Base-by-base conservation (phyloP, 2,329 filamentous ascomycete species). In the Aspergillus calidoustus region DNA sequence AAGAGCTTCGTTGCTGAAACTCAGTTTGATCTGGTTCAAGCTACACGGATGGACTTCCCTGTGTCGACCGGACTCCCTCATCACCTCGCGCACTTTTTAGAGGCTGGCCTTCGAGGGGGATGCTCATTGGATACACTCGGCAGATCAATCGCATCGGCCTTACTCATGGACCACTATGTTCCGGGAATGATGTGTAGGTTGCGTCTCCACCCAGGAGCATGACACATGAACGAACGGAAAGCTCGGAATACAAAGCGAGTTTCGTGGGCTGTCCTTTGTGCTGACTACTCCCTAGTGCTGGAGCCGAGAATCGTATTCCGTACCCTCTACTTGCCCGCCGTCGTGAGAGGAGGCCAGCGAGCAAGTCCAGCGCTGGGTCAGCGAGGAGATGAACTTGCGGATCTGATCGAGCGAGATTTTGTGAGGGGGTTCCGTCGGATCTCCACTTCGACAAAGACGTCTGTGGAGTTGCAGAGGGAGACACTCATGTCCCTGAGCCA, bases 101-200 rank as follows among this genome's bases (percentile, higher is more conserved):
- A 60, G n/a, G 23, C 23, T 17, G 53, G 59, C 17, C 30, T 50
- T 7, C 47, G 41, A 50, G 52, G 3, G n/a, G 53, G 47, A 19
- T 60, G 47, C 30, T 56, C 25, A 2, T 9, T 60, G 17, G 34
- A 47, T 22, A 50, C 47, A 17, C 47, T 60, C 7, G 19, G 44
- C 9, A 44, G 7, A 23, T 6, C 53, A 25, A 31, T 51, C 13
- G 53, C 53, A 38, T 57, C 57, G 7, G 53, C 53, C 22, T 22
- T 57, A 3, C 38, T 60, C 1, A 60, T 60, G 47, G 53, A 72
- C 49, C 54, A 69, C 41, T 72, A 72, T 65, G 25, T 68, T 23
- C 66, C 66, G 3, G 17, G 54, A 17, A 70, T 67, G 44, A 60
- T 60, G 17, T 5, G 57, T 63, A 57, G 41, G 61, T 54, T 52